Conservation (phyloP, 2,329 filamentous ascomycete species). For the Verticillium tricorpus region DNA sequence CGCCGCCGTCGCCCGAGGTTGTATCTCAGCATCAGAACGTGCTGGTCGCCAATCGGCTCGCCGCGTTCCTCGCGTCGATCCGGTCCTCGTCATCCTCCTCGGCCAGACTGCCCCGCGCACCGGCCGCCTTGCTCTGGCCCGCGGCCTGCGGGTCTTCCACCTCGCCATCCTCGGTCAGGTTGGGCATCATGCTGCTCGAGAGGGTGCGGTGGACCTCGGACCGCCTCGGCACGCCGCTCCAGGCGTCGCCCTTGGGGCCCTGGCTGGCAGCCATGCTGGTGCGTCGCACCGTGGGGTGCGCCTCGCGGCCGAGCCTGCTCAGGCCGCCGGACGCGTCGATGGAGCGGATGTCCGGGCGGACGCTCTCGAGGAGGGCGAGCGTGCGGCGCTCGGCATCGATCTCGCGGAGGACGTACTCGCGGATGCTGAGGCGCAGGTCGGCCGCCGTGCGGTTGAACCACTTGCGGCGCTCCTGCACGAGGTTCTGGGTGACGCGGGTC, state of each 20-base stretch:
- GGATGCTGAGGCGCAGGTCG: slow-evolving; percentile 78
- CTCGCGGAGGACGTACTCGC: slow-evolving; percentile 89
- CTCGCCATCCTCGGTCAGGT: slow-evolving; percentile 58
- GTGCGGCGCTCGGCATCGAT: slow-evolving; percentile 94
- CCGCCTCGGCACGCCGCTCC: slow-evolving; percentile 87
- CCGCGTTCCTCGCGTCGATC: slow-evolving; percentile 92
- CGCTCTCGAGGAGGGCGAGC: slow-evolving; percentile 86
- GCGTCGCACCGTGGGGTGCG: slow-evolving; percentile 71
- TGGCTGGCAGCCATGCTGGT: slow-evolving; percentile 80
- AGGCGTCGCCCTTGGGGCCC: slow-evolving; percentile 95
- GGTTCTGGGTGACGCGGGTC: slow-evolving; percentile 80
- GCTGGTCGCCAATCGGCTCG: slow-evolving; percentile 87
- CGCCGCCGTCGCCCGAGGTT: slow-evolving; percentile 1
- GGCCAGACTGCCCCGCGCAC: slow-evolving; percentile 60
- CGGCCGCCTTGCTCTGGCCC: slow-evolving; percentile 44
- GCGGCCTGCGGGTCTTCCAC: slow-evolving; percentile 33
- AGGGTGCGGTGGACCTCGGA: slow-evolving; percentile 73
- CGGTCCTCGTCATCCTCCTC: slow-evolving; percentile 91
- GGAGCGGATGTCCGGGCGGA: slow-evolving; percentile 85
- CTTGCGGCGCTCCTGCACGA: slow-evolving; percentile 80
- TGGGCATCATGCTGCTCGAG: slow-evolving; percentile 66
- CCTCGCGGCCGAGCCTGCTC: slow-evolving; percentile 81
- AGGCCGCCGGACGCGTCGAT: slow-evolving; percentile 91
- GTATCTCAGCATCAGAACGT: slow-evolving; percentile 61
- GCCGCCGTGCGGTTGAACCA: slow-evolving; percentile 85